These are phyloP conservation scores for Boletus eberwhitei DNA, from an alignment of 768 basidiomycete genomes.

Conservation along the genomic window DNA sequence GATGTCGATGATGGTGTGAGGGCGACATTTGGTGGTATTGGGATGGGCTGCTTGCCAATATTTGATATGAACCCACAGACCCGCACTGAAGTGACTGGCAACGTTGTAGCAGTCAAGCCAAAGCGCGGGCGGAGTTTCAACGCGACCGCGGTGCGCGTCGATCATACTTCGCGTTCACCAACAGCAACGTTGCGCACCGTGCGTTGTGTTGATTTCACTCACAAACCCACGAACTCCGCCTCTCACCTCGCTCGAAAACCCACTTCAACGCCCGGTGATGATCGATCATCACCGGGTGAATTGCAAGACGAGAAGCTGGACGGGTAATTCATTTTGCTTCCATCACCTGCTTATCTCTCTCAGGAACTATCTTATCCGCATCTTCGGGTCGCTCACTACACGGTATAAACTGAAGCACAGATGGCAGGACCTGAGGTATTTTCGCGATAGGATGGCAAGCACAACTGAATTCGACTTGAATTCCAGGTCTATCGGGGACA, in stretches of 20 bases:
- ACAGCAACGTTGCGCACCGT: neutral
- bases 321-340: too few species aligned
- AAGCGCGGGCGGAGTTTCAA: neutral
- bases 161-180: neutral
- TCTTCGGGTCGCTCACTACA: too few species aligned
- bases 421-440: too few species aligned
- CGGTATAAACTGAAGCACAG: too few species aligned
- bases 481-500: too few species aligned
- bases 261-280: neutral
- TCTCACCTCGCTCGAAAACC: neutral
- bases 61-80: conserved; percentile 51
- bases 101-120: too few species aligned
- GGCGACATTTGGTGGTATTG: conserved; percentile 47
- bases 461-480: too few species aligned
- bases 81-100: conserved; percentile 44
- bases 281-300: neutral
- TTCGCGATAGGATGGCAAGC: too few species aligned
- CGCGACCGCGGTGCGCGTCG: neutral
- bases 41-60: conserved; percentile 59
- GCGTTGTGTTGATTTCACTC: neutral
- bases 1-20: conserved; percentile 35
- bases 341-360: too few species aligned
- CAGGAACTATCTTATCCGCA: too few species aligned
- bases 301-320: neutral
- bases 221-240: neutral